Evolutionary conservation across 352 stramenopile genomes (phyloP), one percentile per base, ranked within the genome.

Genomic region (Bremia lactucae): DNA sequence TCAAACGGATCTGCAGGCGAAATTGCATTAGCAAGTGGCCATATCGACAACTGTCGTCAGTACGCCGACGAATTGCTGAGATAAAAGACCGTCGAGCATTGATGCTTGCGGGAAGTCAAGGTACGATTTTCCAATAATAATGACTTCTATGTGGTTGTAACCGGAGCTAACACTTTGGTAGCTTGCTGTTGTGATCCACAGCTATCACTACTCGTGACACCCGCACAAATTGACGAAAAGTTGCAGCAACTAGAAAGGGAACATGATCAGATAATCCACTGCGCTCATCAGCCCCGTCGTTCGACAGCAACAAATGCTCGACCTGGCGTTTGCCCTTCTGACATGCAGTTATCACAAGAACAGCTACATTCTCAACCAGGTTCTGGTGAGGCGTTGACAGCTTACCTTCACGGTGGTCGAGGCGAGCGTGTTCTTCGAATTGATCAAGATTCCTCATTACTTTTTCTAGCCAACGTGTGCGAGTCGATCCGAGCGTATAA

Each of bases 1-100:
- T 90, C 8, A 90, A 87, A 61, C 73, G 77, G 2, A 82, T 87
- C 26, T 90, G 77, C 33, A 71, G 77, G 19, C 72, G 72, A 24
- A 83, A 86, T 42, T 47, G 50, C 31, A 81, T 90, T 42, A 57
- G 48, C 16, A 82, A 81, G 36, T 90, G 77, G 77, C 77, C 77
- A 11, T 90, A 78, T 36, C 62, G 77, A 35, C 65, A 84, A 34
- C 36, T 86, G 4, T 61, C 72, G n/a, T 86, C 72, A 6, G 60
- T 86, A 13, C 49, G 52, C 28, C 62, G 65, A 18, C 69, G 69
- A 18, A 81, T 85, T 29, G 29, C 49, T 8, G 56, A 72, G 5
- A 50, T 77, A 1, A 46, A 62, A 11, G 24, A 49, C 15, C 36
- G 23, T 1, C 51, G 23, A 14, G 25, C 34, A 3, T 28, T n/a